Percentiles rank a stretch among this genome's conserved stretches.
phyloP scores from a whole-genome alignment of 768 basidiomycete genomes.

The Termitomyces sp. region DNA sequence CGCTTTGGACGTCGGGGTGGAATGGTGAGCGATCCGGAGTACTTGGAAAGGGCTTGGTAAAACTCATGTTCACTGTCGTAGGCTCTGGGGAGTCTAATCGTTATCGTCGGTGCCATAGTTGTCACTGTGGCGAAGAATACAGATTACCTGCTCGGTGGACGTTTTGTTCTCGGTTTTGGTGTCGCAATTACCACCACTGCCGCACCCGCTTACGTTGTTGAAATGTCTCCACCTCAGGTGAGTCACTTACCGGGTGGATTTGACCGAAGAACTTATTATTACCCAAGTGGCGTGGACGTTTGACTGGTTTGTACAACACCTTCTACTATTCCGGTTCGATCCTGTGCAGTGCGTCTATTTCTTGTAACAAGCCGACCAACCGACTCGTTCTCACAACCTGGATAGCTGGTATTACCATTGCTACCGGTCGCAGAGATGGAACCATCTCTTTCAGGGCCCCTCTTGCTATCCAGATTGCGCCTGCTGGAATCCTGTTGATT shows the following conservation, averaged over 20 bases:
- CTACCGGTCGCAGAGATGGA: constrained; percentile 32
- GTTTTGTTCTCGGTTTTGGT: constrained; percentile 53
- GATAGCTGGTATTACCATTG: constrained; percentile 40
- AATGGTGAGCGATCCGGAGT: constrained; percentile 27
- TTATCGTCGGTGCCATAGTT: constrained; percentile 40
- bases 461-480: constrained; percentile 49
- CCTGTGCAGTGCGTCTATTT: constrained; percentile 32
- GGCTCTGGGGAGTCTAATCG: constrained; percentile 38
- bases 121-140: constrained; percentile 41
- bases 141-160: constrained; percentile 47
- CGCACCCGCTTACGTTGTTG: constrained; percentile 48
- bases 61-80: constrained; percentile 13
- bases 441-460: constrained; percentile 48
- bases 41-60: background rate
- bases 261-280: background rate
- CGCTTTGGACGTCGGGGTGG: constrained; percentile 41
- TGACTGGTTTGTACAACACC: constrained; percentile 42
- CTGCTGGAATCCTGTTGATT: constrained; percentile 35
- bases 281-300: constrained; percentile 44
- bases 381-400: background rate
- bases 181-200: constrained; percentile 45
- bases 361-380: background rate
- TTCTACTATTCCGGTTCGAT: constrained; percentile 46
- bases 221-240: constrained; percentile 57
- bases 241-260: background rate